Base-by-base conservation (phyloP, 1,284 basidiomycete genomes). In the Tranzscheliella williamsii region DNA sequence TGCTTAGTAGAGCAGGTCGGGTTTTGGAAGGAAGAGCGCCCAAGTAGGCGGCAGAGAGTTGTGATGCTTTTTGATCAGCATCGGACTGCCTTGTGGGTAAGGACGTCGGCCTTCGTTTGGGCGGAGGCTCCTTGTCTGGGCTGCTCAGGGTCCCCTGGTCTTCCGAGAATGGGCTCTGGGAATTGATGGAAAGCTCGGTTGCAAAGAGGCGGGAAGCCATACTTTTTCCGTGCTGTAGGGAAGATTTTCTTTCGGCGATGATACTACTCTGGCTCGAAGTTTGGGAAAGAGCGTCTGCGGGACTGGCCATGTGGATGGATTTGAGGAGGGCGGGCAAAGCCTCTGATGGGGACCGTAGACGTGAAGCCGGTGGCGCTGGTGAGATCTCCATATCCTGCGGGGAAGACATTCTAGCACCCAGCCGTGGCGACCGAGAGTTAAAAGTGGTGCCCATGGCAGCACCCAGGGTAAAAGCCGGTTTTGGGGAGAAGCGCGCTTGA, bases 301-400 rank as follows among this genome's bases (percentile, higher is more conserved):
- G 9, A 21, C 18, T 5, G 16, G 42, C 51, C 18, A 53, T 38
- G 33, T 55, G 51, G 29, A 48, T 56, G 42, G 38, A 40, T 47
- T 54, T 26, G 29, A 57, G 32, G 24, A 56, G 50, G 29, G 41
- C 45, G 23, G 47, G 54, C 1, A 60, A 38, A 5, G 41, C 39
- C 15, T 63, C 47, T 12, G 55, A 50, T 12, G 63, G 52, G 2
- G 63, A 60, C 5, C 44, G 38, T 20, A 32, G 40, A 24, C 38
- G n/a, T 1, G n/a, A n/a, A n/a, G 42, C 32, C 11, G 38, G 21
- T 24, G 64, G 51, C 5, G 58, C 35, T 7, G 73, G 68, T 1
- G 70, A 72, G 41, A 75, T 71, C 38, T 75, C 73, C 73, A 75
- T 73, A 20, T 65, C 63, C 22, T 67, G 49, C 6, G 69, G 65